Conservation (phyloP, 2,329 filamentous ascomycete genomes). For the Phialophora tarda region DNA sequence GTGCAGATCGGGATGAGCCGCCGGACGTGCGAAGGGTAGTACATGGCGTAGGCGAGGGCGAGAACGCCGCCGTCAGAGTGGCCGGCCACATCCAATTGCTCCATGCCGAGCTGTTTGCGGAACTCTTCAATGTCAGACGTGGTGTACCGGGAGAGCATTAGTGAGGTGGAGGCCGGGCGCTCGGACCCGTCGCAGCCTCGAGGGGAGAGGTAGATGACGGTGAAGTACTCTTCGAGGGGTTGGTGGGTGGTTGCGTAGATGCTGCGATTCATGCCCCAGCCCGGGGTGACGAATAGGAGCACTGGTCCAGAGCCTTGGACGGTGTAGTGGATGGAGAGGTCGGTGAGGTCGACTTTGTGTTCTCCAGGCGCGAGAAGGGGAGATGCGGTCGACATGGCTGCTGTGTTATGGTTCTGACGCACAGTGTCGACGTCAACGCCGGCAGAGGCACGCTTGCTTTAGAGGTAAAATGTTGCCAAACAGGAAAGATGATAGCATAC, state of each 20-base stretch:
- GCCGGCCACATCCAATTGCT: conserved; percentile 36
- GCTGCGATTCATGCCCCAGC: conserved; percentile 12
- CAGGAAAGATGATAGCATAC: not conserved
- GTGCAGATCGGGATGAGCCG: conserved; percentile 39
- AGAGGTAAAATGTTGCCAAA: not conserved
- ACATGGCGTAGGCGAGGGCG: conserved; percentile 41
- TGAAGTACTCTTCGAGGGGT: conserved; percentile 27
- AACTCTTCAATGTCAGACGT: conserved; percentile 40
- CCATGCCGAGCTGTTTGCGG: conserved; percentile 37
- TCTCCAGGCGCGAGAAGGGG: conserved; percentile 6
- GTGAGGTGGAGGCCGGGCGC: conserved; percentile 11
- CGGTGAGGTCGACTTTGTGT: conserved; percentile 10
- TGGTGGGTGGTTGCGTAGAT: conserved; percentile 5
- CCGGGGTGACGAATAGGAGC: conserved; percentile 16
- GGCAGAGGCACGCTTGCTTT: not conserved
- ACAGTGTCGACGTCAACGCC: not conserved
- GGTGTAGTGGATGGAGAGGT: conserved; percentile 16
- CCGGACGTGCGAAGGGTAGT: conserved; percentile 36
- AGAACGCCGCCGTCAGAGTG: conserved; percentile 43
- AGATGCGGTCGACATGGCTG: not conserved
- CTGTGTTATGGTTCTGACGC: not conserved
- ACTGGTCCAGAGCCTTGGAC: not conserved
- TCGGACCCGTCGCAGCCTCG: conserved; percentile 40
- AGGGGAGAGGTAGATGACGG: conserved; percentile 40
- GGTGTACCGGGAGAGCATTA: conserved; percentile 38